Evolutionary conservation across 441 rosid species (phyloP).

Genomic region (Daphne laureola): DNA sequence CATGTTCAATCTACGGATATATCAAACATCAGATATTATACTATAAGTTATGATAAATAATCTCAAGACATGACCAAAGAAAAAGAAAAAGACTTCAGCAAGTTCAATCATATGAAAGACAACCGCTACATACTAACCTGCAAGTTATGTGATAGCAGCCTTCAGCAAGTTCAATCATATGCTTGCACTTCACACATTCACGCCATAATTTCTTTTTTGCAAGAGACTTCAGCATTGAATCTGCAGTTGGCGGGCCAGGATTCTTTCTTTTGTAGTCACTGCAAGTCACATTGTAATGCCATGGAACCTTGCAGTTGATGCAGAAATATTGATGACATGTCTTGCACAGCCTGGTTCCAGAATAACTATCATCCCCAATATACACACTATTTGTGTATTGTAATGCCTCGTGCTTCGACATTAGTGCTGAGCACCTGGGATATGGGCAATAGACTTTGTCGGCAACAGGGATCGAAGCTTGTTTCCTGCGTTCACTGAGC

Average conservation of each 20-base stretch:
- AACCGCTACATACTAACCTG: slow-evolving; percentile 40
- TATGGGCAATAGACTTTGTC: slow-evolving; percentile 80
- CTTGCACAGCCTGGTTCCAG: slow-evolving; percentile 55
- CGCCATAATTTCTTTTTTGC: slow-evolving; percentile 54
- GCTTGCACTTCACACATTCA: slow-evolving; percentile 54
- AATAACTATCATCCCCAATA: slow-evolving; percentile 21
- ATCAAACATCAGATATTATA: no score
- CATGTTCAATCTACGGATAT: no score
- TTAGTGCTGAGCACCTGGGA: slow-evolving; percentile 70
- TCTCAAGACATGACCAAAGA: no score
- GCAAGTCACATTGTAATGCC: slow-evolving; percentile 76
- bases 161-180: slow-evolving; percentile 58
- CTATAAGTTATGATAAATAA: no score
- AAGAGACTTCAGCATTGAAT: slow-evolving; percentile 40
- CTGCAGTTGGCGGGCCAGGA: slow-evolving; percentile 23
- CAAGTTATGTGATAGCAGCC: slow-evolving; percentile 83
- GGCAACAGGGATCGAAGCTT: slow-evolving; percentile 51
- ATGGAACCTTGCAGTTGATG: slow-evolving; percentile 67
- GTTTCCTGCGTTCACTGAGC: slow-evolving; percentile 45
- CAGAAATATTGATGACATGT: slow-evolving; percentile 59
- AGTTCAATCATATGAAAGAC: no score
- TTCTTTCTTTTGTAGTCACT: slow-evolving; percentile 30
- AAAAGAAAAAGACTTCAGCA: no score
- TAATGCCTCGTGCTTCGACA: slow-evolving; percentile 53
- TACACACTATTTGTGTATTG: slow-evolving; percentile 26